Evolutionary conservation across 225 moss, liverwort and hornwort species (phyloP).

Genomic region (Neckera pumila): DNA sequence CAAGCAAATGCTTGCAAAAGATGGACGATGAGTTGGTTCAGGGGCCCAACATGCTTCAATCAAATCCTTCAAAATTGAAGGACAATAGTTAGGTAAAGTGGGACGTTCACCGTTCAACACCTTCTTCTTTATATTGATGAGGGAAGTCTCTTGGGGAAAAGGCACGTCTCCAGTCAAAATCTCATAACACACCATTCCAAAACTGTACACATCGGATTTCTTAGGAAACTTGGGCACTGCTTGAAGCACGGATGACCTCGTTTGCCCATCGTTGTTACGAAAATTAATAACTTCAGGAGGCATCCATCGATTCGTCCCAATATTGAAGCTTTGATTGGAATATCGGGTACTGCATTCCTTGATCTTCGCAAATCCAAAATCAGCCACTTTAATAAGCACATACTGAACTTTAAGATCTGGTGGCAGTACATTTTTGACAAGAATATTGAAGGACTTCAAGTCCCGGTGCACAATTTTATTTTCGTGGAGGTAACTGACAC

Average conservation of each 20-base stretch:
- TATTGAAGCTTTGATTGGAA: not conserved
- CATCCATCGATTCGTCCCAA: not conserved
- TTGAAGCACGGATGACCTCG: accelerated
- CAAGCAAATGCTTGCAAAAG: not conserved
- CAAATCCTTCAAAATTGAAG: not conserved
- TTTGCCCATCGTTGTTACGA: accelerated
- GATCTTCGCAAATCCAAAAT: not conserved
- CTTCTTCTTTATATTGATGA: not conserved
- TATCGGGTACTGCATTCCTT: not conserved
- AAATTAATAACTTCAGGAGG: not conserved
- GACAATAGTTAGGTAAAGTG: not conserved
- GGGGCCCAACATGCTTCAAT: not conserved
- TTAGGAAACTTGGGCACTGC: not conserved
- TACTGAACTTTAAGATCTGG: not conserved
- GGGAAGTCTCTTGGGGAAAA: not conserved
- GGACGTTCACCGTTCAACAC: not conserved
- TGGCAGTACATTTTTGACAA: not conserved
- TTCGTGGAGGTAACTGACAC: not conserved
- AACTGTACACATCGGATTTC: not conserved
- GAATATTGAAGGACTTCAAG: not conserved
- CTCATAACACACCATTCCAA: not conserved
- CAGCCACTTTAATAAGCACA: not conserved
- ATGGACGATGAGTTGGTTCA: not conserved
- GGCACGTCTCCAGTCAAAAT: not conserved
- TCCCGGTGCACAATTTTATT: not conserved